phyloP scores from a whole-genome alignment of 192 early-diverging fungal species.

The Linnemannia exigua region DNA sequence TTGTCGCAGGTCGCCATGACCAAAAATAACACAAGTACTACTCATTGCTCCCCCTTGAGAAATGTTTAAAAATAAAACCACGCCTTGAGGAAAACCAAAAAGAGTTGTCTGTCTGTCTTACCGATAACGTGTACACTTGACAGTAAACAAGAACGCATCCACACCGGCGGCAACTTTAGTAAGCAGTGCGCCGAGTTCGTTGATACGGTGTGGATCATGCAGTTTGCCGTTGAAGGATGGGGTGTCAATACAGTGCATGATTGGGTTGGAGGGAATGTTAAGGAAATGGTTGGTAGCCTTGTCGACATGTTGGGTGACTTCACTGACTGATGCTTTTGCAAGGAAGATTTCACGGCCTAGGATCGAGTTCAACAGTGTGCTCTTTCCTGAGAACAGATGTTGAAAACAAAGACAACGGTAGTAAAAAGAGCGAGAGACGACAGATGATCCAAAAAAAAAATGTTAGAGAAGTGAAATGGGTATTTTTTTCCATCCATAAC shows the following conservation, averaged over 20 bases:
- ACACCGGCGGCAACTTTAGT: slow-evolving; percentile 50
- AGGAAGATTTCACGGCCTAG: slow-evolving; percentile 57
- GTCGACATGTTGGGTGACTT: slow-evolving; percentile 59
- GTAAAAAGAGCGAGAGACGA: neutral
- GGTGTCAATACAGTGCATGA: slow-evolving; percentile 61
- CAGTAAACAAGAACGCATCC: slow-evolving; percentile 57
- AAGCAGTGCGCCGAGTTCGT: slow-evolving; percentile 46
- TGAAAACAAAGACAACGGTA: neutral
- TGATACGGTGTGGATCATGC: slow-evolving; percentile 44
- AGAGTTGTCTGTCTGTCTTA: slow-evolving; percentile 21
- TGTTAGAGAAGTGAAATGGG: no score
- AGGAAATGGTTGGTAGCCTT: slow-evolving; percentile 51
- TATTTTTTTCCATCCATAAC: no score
- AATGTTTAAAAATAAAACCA: neutral
- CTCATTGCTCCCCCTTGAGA: no score
- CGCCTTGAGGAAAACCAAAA: neutral
- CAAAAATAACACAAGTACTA: neutral
- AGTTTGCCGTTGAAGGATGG: slow-evolving; percentile 59
- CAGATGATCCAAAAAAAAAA: no score
- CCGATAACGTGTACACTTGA: slow-evolving; percentile 60
- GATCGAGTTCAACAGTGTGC: slow-evolving; percentile 62
- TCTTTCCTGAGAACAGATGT: slow-evolving; percentile 48
- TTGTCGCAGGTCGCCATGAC: neutral
- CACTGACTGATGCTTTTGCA: slow-evolving; percentile 57
- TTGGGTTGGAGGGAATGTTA: slow-evolving; percentile 46